A percentile compares a stretch with the other conserved stretches of the same genome.
Conservation (phyloP, 1,284 basidiomycete genomes). For the Irpex rosettiformis region DNA sequence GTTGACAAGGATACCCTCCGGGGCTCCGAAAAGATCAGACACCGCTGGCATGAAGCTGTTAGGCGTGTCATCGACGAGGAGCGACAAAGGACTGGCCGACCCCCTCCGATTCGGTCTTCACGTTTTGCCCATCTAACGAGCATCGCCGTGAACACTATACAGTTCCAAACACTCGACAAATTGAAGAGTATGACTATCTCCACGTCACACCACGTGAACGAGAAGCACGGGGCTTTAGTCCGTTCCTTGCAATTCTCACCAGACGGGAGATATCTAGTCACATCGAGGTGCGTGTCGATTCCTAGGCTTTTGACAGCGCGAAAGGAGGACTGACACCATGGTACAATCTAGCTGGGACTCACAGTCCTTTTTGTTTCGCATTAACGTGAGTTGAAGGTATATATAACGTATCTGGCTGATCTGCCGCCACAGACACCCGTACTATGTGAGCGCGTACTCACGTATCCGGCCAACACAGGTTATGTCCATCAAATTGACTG, state of each 20-base stretch:
- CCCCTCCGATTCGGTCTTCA: not conserved
- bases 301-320: not conserved
- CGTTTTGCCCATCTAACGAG: not conserved
- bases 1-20: not conserved
- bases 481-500: conserved; percentile 7
- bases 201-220: not conserved
- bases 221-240: conserved; percentile 3
- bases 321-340: not conserved
- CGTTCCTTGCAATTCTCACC: conserved; percentile 6
- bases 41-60: conserved; percentile 9
- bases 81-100: not conserved
- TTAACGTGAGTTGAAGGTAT: not conserved
- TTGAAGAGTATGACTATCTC: conserved; percentile 5
- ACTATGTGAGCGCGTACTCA: not conserved
- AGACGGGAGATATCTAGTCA: conserved; percentile 5
- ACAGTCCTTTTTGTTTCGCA: not conserved
- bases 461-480: not conserved
- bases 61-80: not conserved
- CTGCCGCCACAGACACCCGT: not conserved
- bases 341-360: not conserved
- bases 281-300: conserved; percentile 5
- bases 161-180: not conserved
- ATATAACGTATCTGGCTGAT: not conserved
- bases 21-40: not conserved
- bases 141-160: not conserved